Evolutionary conservation across 202 grass and related monocot species (phyloP).

Genomic region (Saccharum hybrid): DNA sequence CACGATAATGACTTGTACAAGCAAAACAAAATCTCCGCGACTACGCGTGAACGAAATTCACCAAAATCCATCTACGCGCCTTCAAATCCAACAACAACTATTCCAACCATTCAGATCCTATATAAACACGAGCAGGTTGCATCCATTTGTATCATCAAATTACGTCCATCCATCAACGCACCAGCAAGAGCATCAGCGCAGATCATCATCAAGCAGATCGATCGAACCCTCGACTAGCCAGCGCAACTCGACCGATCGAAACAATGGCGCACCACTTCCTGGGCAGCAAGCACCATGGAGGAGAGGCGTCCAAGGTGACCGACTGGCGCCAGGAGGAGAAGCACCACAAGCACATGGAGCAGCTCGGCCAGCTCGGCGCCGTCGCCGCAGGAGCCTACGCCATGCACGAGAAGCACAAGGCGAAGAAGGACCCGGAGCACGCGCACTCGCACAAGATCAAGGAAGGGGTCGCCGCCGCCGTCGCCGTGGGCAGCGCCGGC

Average conservation of each 20-base stretch:
- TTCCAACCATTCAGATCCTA: neutral
- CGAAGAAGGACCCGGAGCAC: constrained; percentile 64
- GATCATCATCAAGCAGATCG: neutral
- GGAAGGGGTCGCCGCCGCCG: constrained; percentile 58
- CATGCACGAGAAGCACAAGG: constrained; percentile 79
- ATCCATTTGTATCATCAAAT: neutral
- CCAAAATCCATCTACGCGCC: neutral
- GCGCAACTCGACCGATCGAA: neutral
- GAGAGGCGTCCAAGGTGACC: constrained; percentile 7
- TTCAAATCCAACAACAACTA: neutral
- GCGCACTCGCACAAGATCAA: constrained; percentile 59
- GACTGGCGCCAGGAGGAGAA: constrained; percentile 63
- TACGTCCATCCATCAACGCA: neutral
- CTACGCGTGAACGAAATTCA: neutral
- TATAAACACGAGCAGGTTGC: neutral
- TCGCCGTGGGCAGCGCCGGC: constrained; percentile 51
- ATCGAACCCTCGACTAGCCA: neutral
- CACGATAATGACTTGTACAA: neutral
- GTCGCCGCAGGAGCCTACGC: constrained; percentile 54
- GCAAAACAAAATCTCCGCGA: neutral
- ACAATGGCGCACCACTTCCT: constrained; percentile 51
- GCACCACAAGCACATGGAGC: constrained; percentile 66
- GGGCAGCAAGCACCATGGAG: constrained; percentile 34
- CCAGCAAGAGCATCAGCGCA: neutral
- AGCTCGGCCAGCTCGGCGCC: constrained; percentile 51